Evolutionary conservation across 164 flowering plant genomes (phyloP), one percentile per base, ranked within the genome.

Genomic region (Warburgia ugandensis): DNA sequence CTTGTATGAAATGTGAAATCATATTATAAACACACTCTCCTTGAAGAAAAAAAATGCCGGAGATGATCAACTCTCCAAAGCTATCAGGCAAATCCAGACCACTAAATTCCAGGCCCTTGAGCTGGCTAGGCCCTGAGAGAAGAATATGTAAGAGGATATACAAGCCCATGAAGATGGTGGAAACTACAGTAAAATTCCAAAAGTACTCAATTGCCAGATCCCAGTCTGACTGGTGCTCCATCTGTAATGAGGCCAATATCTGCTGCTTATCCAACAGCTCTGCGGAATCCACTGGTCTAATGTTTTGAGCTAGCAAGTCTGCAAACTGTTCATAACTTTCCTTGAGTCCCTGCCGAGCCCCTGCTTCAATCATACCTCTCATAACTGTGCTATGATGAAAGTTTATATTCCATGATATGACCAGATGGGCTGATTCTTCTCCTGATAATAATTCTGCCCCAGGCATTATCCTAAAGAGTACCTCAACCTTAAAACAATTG

Each of bases 41-140:
- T 29, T 76, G 83, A 59, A 79, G 52, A 27, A 79, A 62, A 36
- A 84, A 33, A 37, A 84, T 65, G 36, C 75, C 85, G 55, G 72
- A 44, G 3, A 78, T 71, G 41, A 84, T 36, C 54, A 87, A 56
- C 70, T 84, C 88, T 13, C 97, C 89, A 50, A 88, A 63, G 60
- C 77, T 77, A 61, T 88, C 92, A 0, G 97, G 94, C 70, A 88
- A 68, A 61, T 88, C 94, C 51, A 88, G 62, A 43, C 88, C 88
- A 49, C 32, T 27, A 54, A 83, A 72, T 44, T 88, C 96, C 60
- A 84, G 66, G 0, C 91, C 91, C 31, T 64, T 74, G 14, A 45
- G 51, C 35, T 55, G 54, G 33, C 69, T 54, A 4, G 69, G 68
- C 16, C 60, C 63, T 56, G 72, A 75, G 0, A 81, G 65, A 8